Evolutionary conservation across 495 filamentous ascomycete species (phyloP).

Genomic region (Penicillium psychrofluorescens): DNA sequence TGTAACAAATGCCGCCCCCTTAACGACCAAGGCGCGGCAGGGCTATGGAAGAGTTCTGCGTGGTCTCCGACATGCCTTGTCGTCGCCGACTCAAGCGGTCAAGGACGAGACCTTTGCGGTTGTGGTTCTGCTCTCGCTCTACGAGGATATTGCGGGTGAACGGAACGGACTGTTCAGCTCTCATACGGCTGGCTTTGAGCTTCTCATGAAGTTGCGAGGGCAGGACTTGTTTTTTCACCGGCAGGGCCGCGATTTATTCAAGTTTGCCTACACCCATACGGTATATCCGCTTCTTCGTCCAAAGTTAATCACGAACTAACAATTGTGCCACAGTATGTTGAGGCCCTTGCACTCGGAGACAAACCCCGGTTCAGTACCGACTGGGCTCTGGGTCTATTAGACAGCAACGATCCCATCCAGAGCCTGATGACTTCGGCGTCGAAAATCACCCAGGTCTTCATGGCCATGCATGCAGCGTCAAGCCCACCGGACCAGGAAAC

Average conservation of each 20-base stretch:
- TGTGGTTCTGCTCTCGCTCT: constrained; percentile 31
- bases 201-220: constrained; percentile 32
- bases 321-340: constrained; percentile 23
- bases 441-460: constrained; percentile 24
- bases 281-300: constrained; percentile 13
- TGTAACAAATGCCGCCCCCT: constrained; percentile 17
- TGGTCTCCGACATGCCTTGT: constrained; percentile 21
- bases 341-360: constrained; percentile 30
- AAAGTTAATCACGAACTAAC: background rate
- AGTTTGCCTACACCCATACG: constrained; percentile 35
- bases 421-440: constrained; percentile 28
- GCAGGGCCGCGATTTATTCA: constrained; percentile 34
- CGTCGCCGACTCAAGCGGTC: constrained; percentile 21
- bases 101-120: constrained; percentile 38
- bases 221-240: constrained; percentile 21
- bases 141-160: constrained; percentile 35
- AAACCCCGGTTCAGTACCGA: constrained; percentile 26
- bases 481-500: constrained; percentile 7
- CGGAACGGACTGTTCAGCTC: constrained; percentile 34
- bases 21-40: constrained; percentile 25
- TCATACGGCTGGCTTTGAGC: constrained; percentile 35
- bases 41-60: constrained; percentile 30
- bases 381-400: constrained; percentile 22
- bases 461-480: constrained; percentile 14
- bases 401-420: constrained; percentile 27